Conservation (phyloP, 306 rosid genomes). For the Gastrolobium bilobum region DNA sequence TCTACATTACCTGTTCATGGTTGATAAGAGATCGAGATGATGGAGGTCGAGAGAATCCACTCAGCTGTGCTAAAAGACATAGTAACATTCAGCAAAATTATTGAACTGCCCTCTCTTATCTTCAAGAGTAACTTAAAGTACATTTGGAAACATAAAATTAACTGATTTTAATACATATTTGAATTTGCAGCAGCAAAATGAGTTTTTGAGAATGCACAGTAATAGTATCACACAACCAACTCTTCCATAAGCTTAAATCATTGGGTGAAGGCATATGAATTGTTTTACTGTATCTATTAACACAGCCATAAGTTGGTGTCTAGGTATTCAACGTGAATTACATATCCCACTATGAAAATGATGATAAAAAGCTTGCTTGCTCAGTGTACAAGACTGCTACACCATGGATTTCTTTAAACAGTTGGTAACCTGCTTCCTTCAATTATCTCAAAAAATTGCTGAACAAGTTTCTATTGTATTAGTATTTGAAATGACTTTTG, state of each 20-base stretch:
- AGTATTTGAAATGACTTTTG: slow-evolving; percentile 1
- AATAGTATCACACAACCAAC: too few species aligned
- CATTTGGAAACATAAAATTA: slow-evolving; percentile 16
- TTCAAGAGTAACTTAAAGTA: slow-evolving; percentile 29
- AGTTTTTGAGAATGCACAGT: slow-evolving; percentile 30
- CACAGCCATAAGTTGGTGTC: slow-evolving; percentile 18
- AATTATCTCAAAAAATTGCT: not conserved
- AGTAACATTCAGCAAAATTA: slow-evolving; percentile 30
- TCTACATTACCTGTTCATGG: slow-evolving; percentile 71
- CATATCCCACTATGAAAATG: slow-evolving; percentile 28
- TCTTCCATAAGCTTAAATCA: too few species aligned
- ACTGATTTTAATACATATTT: slow-evolving; percentile 16
- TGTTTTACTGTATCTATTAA: too few species aligned
- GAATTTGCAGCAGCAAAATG: slow-evolving; percentile 36
- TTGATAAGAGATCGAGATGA: slow-evolving; percentile 77
- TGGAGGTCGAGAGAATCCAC: slow-evolving; percentile 84
- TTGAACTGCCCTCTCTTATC: not conserved
- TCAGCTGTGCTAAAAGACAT: slow-evolving; percentile 67
- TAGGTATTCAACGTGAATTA: slow-evolving; percentile 27
- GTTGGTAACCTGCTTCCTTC: not conserved
- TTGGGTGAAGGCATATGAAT: too few species aligned
- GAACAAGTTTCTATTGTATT: slow-evolving; percentile 17
- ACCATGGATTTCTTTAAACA: slow-evolving; percentile 20
- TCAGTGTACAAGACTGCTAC: not conserved
- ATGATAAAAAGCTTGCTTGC: not conserved